These are phyloP conservation scores for Exophiala sp. DNA, from an alignment of 2,329 filamentous ascomycete genomes.

Conservation along the genomic window DNA sequence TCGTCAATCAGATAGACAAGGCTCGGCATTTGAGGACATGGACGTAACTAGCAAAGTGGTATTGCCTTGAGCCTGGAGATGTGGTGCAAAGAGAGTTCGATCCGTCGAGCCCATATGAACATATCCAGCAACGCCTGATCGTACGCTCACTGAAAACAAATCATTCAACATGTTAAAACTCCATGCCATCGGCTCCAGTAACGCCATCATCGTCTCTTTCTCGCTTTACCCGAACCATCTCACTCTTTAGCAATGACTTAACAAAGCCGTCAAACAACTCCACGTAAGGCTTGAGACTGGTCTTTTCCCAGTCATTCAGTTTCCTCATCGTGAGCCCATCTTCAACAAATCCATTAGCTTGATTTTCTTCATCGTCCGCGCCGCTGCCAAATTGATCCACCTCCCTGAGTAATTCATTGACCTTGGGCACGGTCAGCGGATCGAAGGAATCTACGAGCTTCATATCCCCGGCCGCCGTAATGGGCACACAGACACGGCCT, in stretches of 20 bases:
- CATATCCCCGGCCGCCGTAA: conserved; percentile 57
- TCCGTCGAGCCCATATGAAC: no score
- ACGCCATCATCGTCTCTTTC: conserved; percentile 49
- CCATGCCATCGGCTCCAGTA: conserved; percentile 55
- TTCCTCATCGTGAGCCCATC: conserved; percentile 38
- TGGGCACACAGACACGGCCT: conserved; percentile 90
- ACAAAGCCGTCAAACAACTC: conserved; percentile 87
- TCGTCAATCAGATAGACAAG: no score
- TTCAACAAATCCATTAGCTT: conserved; percentile 33
- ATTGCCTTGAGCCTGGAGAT: no score
- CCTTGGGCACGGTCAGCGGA: conserved; percentile 82
- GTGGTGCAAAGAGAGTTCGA: no score
- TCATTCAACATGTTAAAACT: conserved; percentile 50
- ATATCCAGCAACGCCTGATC: neutral
- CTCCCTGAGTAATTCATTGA: conserved; percentile 74
- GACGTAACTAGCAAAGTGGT: no score
- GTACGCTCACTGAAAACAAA: neutral
- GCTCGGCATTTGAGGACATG: no score
- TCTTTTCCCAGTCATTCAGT: conserved; percentile 92
- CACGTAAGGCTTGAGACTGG: conserved; percentile 85
- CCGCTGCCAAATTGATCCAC: conserved; percentile 72
- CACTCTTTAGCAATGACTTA: conserved; percentile 71
- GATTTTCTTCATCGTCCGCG: conserved; percentile 40
- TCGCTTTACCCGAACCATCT: conserved; percentile 49
- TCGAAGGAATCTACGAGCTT: conserved; percentile 73